Conservation (phyloP, 2,329 filamentous ascomycete genomes). For the Botrytis sinoallii region DNA sequence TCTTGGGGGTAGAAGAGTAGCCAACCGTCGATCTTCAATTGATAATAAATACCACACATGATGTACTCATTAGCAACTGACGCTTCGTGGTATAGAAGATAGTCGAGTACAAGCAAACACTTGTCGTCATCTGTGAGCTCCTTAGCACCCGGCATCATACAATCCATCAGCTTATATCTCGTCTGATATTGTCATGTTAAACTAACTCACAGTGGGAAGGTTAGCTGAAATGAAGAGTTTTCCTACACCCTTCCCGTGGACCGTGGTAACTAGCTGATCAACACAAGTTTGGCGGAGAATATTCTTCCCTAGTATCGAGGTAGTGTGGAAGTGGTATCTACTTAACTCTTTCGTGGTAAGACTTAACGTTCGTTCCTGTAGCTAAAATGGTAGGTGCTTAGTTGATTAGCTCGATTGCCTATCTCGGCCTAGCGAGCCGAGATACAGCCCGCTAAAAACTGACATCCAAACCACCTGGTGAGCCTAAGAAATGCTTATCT, state of each 20-base stretch:
- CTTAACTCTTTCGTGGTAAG: not conserved
- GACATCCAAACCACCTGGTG: no score
- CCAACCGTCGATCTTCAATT: not conserved
- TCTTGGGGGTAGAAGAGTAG: not conserved
- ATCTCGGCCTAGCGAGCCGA: not conserved
- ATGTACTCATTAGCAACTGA: not conserved
- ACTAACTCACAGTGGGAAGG: not conserved
- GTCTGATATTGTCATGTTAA: not conserved
- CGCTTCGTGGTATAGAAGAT: not conserved
- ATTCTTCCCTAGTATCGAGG: not conserved
- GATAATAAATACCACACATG: not conserved
- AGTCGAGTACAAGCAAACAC: not conserved
- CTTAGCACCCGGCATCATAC: not conserved
- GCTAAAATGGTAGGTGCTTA: not conserved
- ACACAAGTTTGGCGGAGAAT: not conserved
- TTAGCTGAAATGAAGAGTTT: not conserved
- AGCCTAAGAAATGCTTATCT: not conserved
- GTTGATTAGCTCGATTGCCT: not conserved
- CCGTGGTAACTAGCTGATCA: not conserved
- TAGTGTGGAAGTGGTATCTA: not conserved
- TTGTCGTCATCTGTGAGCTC: not conserved
- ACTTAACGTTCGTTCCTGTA: not conserved
- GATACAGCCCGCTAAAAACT: not conserved
- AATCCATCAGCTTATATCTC: not conserved
- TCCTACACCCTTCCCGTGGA: not conserved